Conservation (phyloP, 176 grass and related monocot genomes). For the Themeda triandra region DNA sequence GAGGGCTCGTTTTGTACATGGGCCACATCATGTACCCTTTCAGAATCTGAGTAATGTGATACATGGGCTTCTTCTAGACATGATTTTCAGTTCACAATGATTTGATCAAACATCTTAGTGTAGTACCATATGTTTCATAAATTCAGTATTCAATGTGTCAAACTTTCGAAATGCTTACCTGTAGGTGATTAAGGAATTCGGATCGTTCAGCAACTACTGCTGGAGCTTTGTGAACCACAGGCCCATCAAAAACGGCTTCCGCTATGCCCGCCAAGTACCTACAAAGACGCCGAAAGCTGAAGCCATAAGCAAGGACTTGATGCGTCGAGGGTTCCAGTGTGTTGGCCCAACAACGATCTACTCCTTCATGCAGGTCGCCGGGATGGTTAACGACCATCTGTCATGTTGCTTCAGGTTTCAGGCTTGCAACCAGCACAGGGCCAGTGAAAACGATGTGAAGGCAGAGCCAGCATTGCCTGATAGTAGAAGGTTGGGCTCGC, state of each 20-base stretch:
- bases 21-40: neutral
- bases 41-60: neutral
- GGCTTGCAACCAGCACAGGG: slow-evolving; percentile 11
- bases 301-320: slow-evolving; percentile 62
- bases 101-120: neutral
- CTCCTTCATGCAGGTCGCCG: slow-evolving; percentile 62
- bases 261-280: slow-evolving; percentile 46
- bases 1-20: neutral
- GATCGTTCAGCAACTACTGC: slow-evolving; percentile 60
- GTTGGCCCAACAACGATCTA: slow-evolving; percentile 64
- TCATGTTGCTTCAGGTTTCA: slow-evolving; percentile 54
- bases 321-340: slow-evolving; percentile 60
- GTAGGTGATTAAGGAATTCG: slow-evolving; percentile 48
- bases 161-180: neutral
- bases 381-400: slow-evolving; percentile 60
- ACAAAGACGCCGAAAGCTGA: slow-evolving; percentile 64
- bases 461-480: neutral
- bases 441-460: neutral
- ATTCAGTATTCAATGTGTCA: neutral
- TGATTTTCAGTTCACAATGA: neutral
- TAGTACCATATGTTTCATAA: neutral
- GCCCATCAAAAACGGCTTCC: slow-evolving; percentile 42
- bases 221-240: slow-evolving; percentile 67
- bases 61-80: neutral
- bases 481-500: neutral